Conservation (phyloP, 2,329 filamentous ascomycete genomes). For the Exserohilum turcica region DNA sequence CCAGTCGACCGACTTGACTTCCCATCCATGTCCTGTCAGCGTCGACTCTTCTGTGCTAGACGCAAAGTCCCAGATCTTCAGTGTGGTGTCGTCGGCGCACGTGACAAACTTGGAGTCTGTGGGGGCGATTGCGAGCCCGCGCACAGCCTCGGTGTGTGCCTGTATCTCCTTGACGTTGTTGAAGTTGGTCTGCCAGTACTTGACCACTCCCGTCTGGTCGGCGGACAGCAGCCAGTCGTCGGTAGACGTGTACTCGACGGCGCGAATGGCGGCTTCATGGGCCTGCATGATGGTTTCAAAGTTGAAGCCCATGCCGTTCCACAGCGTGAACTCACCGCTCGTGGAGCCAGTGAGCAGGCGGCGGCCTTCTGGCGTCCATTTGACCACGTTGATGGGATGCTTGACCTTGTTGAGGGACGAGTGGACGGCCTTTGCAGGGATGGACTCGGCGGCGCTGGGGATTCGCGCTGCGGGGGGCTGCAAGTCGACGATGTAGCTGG, state of each 20-base stretch:
- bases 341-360: slow-evolving; percentile 90
- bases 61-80: slow-evolving; percentile 97
- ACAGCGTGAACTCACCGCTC: slow-evolving; percentile 96
- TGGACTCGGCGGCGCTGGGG: slow-evolving; percentile 77
- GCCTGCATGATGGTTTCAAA: slow-evolving; percentile 99
- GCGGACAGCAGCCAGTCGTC: slow-evolving; percentile 97
- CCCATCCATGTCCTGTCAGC: slow-evolving; percentile 94
- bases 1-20: slow-evolving; percentile 97
- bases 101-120: slow-evolving; percentile 96
- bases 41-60: slow-evolving; percentile 81
- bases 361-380: slow-evolving; percentile 96
- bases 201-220: slow-evolving; percentile 92
- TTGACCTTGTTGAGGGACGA: slow-evolving; percentile 99
- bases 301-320: slow-evolving; percentile 99
- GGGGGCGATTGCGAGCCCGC: slow-evolving; percentile 90
- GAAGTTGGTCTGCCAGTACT: slow-evolving; percentile 99
- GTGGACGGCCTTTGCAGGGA: slow-evolving; percentile 93
- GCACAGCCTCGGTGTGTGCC: slow-evolving; percentile 85
- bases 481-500: slow-evolving; percentile 92
- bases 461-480: slow-evolving; percentile 79
- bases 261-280: slow-evolving; percentile 85
- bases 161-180: slow-evolving; percentile 97
- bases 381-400: slow-evolving; percentile 93
- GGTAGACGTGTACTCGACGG: slow-evolving; percentile 86
- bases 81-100: slow-evolving; percentile 87